phyloP scores from a whole-genome alignment of 306 rosid genomes.

The Calophaca sinica region DNA sequence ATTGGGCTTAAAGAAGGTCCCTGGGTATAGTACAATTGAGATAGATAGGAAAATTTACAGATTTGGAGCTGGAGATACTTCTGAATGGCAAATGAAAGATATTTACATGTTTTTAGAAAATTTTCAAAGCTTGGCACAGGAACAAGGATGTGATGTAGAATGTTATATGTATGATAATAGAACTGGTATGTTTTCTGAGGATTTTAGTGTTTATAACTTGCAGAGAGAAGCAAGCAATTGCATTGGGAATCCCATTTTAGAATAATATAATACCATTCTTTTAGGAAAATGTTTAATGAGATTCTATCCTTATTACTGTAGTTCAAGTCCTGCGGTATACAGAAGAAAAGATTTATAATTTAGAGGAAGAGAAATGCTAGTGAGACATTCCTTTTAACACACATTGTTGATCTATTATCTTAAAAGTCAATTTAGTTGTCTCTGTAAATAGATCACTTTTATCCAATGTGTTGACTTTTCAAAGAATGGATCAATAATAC shows the following conservation, averaged over 20 bases:
- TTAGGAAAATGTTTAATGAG: background rate
- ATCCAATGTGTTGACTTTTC: too few species aligned
- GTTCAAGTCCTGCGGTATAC: too few species aligned
- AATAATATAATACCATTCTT: slow-evolving; percentile 11
- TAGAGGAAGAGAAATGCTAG: too few species aligned
- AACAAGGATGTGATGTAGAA: slow-evolving; percentile 55
- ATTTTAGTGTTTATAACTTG: slow-evolving; percentile 26
- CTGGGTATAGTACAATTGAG: slow-evolving; percentile 83
- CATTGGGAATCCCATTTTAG: slow-evolving; percentile 39
- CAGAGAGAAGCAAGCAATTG: slow-evolving; percentile 35
- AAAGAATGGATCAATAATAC: too few species aligned
- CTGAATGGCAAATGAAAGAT: slow-evolving; percentile 62
- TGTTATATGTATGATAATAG: slow-evolving; percentile 37
- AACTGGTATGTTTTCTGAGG: slow-evolving; percentile 32
- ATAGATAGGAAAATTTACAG: slow-evolving; percentile 66
- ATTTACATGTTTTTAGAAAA: slow-evolving; percentile 52
- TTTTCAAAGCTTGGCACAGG: slow-evolving; percentile 60
- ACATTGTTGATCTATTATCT: too few species aligned
- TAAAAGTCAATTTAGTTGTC: too few species aligned
- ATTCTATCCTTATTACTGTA: background rate
- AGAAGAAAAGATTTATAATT: too few species aligned
- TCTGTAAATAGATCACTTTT: too few species aligned
- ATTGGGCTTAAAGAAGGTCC: slow-evolving; percentile 79
- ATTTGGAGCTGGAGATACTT: slow-evolving; percentile 78
- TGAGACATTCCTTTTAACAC: too few species aligned